Percentiles rank a stretch among this genome's conserved stretches.
Evolutionary conservation across 352 stramenopile species (phyloP).

Genomic region (Phytophthora sansomeana): DNA sequence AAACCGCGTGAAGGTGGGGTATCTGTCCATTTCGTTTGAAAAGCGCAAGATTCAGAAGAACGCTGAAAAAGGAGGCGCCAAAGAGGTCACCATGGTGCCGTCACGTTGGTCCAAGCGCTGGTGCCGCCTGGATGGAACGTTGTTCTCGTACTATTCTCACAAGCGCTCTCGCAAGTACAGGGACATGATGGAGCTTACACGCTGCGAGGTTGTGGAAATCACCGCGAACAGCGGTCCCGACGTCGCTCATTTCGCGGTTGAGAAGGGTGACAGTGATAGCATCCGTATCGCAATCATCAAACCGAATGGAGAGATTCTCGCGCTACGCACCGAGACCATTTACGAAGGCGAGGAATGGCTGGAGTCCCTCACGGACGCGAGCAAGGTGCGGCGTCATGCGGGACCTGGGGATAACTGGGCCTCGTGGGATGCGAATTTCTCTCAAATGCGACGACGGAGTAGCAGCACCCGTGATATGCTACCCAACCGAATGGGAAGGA

Average conservation of each 20-base stretch:
- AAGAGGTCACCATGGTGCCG: constrained; percentile 62
- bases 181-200: constrained; percentile 76
- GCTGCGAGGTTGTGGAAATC: constrained; percentile 78
- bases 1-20: constrained; percentile 84
- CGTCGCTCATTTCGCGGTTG: constrained; percentile 60
- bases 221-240: constrained; percentile 56
- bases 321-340: constrained; percentile 77
- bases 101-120: constrained; percentile 87
- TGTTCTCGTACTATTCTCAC: constrained; percentile 86
- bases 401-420: constrained; percentile 25
- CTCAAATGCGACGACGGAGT: constrained; percentile 43
- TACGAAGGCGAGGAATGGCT: constrained; percentile 87
- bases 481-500: constrained; percentile 23
- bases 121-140: constrained; percentile 79
- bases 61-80: constrained; percentile 52
- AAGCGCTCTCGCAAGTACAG: constrained; percentile 78
- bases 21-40: constrained; percentile 79
- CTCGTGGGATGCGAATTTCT: constrained; percentile 50
- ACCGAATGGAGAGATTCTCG: constrained; percentile 70
- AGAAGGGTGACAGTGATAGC: constrained; percentile 57
- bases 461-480: constrained; percentile 38
- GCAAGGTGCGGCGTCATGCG: constrained; percentile 48
- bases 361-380: constrained; percentile 78
- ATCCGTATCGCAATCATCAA: constrained; percentile 82
- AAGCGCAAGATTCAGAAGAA: constrained; percentile 67